Evolutionary conservation across 306 rosid genomes (phyloP), one percentile per base, ranked within the genome.

Genomic region (Glycine tomentella): DNA sequence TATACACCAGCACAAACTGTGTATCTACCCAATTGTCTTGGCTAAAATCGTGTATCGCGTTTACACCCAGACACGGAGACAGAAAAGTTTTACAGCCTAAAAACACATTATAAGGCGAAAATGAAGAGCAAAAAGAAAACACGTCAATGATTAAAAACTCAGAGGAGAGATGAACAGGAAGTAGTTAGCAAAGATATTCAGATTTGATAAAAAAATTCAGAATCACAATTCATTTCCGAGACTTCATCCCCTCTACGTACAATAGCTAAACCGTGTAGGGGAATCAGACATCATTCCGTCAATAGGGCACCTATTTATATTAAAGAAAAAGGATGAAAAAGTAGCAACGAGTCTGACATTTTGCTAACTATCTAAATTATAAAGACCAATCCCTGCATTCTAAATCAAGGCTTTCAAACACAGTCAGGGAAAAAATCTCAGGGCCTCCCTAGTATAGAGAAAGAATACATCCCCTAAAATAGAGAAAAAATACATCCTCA

Each of bases 371-470:
- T 82, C 86, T 84, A 90, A 81, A 86, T 84, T 84, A 79, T 88
- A 87, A 84, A 85, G 78, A 86, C 69, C 80, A 88, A 81, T 86
- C 87, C 89, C 93, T 90, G 89, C 82, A 73, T 87, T 90, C 96
- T 89, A 87, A 25, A 88, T 91, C 84, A 86, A 81, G 90, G 91
- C 89, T 87, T 92, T 85, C 93, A 87, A 87, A 83, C 25, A 20
- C 89, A 87, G 87, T 83, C 85, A 80, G 88, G 94, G 67, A 78
- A 87, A 83, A 75, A 86, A 87, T 87, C 85, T 86, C 88, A 80
- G 89, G 92, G 89, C 89, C 87, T 88, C 85, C 89, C 92, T 85
- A 84, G 81, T 81, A 85, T 78, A 74, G 85, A 88, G 84, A 90
- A 80, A 85, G 89, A 90, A 88, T 89, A 83, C 88, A 92, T 88